Conservation (phyloP, 1,284 basidiomycete species). For the Prillingera fragicola region DNA sequence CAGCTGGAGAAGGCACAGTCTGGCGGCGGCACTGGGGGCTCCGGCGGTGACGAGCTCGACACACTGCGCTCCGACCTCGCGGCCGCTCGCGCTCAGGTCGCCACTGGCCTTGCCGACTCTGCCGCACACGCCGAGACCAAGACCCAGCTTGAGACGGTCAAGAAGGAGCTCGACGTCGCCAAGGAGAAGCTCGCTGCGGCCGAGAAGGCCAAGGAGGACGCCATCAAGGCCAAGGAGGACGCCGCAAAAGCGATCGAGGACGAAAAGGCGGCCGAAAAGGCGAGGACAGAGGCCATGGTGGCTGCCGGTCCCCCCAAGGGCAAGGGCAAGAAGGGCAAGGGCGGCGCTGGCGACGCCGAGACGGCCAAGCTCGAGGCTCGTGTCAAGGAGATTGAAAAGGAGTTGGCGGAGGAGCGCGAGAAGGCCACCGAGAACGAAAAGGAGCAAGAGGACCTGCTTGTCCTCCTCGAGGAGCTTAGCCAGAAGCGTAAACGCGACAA, state of each 20-base stretch:
- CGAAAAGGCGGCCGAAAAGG: background rate
- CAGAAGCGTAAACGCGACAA: slow-evolving; percentile 81
- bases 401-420: slow-evolving; percentile 57
- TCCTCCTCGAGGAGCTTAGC: slow-evolving; percentile 85
- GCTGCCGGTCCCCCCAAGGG: background rate
- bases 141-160: slow-evolving; percentile 27
- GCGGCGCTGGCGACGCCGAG: slow-evolving; percentile 12
- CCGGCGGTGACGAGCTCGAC: slow-evolving; percentile 26
- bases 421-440: slow-evolving; percentile 76
- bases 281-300: background rate
- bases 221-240: slow-evolving; percentile 1
- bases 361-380: slow-evolving; percentile 20
- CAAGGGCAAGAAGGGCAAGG: slow-evolving; percentile 18
- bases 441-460: slow-evolving; percentile 90
- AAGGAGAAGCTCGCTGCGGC: slow-evolving; percentile 9
- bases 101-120: slow-evolving; percentile 17
- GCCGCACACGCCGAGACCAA: slow-evolving; percentile 24
- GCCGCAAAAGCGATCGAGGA: slow-evolving; percentile 1
- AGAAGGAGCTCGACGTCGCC: slow-evolving; percentile 25
- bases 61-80: slow-evolving; percentile 27
- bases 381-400: slow-evolving; percentile 21
- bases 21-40: slow-evolving; percentile 8
- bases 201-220: slow-evolving; percentile 6
- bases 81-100: slow-evolving; percentile 21
- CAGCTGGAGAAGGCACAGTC: slow-evolving; percentile 23